Conservation (phyloP, 441 rosid species). For the Viola pubescens region DNA sequence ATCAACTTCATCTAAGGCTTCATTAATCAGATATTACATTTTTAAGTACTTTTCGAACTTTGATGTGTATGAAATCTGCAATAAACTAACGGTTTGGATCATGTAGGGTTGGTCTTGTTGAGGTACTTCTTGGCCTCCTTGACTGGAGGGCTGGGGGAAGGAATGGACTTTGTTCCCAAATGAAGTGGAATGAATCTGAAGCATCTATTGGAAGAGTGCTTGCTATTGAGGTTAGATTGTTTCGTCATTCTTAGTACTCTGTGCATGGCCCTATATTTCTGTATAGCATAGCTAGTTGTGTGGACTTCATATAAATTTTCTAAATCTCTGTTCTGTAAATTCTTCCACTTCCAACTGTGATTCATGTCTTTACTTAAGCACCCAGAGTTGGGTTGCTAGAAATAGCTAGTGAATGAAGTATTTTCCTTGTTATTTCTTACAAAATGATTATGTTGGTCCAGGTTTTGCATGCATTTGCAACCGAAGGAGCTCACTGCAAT, state of each 20-base stretch:
- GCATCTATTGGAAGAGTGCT: conserved; percentile 98
- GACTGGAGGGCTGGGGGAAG: conserved; percentile 98
- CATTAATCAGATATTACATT: no score
- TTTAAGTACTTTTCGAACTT: no score
- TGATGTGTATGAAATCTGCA: no score
- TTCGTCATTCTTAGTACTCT: conserved; percentile 1
- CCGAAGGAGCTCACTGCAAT: conserved; percentile 94
- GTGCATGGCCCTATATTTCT: not conserved
- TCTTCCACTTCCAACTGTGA: not conserved
- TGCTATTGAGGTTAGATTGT: conserved; percentile 75
- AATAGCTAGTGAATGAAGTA: no score
- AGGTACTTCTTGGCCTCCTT: conserved; percentile 93
- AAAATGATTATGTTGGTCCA: conserved; percentile 18
- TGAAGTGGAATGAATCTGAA: conserved; percentile 99
- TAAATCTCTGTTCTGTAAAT: not conserved
- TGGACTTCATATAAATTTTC: not conserved
- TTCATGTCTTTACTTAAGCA: not conserved
- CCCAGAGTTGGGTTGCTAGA: no score
- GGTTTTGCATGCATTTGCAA: conserved; percentile 96
- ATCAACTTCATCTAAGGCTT: no score
- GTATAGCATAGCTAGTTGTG: not conserved
- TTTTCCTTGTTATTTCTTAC: no score
- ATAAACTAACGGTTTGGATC: conserved; percentile 2
- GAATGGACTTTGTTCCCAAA: conserved; percentile 78
- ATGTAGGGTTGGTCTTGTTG: conserved; percentile 91